phyloP scores from a whole-genome alignment of 257 asterid genomes.

The Fraxinus anomala region DNA sequence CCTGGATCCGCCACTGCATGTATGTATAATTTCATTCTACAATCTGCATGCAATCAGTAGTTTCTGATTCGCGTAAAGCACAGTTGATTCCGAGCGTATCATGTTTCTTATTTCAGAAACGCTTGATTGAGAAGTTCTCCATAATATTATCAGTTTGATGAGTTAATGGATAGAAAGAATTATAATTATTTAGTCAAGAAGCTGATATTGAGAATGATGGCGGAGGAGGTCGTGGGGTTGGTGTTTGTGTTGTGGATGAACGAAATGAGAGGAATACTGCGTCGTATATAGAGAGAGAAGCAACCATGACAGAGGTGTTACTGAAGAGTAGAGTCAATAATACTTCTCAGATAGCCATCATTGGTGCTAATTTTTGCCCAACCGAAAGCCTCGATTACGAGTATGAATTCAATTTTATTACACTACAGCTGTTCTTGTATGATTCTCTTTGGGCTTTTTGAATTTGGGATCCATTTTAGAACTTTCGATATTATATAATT shows the following conservation, averaged over 20 bases:
- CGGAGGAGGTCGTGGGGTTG: constrained; percentile 36
- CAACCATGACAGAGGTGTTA: constrained; percentile 54
- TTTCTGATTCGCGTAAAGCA: too few species aligned
- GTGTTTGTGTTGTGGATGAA: constrained; percentile 14
- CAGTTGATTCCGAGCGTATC: not conserved
- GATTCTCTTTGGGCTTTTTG: constrained; percentile 13
- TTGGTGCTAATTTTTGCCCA: constrained; percentile 73
- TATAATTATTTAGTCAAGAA: not conserved
- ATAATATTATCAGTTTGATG: constrained; percentile 25
- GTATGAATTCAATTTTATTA: constrained; percentile 33
- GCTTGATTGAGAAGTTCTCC: not conserved
- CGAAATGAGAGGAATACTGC: constrained; percentile 29
- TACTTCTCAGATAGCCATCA: constrained; percentile 84
- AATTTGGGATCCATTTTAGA: constrained; percentile 2
- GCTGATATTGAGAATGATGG: constrained; percentile 24
- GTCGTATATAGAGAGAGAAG: constrained; percentile 28
- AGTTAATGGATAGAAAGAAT: constrained; percentile 35
- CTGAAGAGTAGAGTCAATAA: constrained; percentile 63
- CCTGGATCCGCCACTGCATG: too few species aligned
- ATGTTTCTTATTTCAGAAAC: not conserved
- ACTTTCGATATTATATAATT: constrained; percentile 8
- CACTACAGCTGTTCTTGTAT: constrained; percentile 32
- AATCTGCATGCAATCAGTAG: not conserved
- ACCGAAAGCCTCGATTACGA: constrained; percentile 93
- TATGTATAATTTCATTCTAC: not conserved